Conservation (phyloP, 176 grass and related monocot genomes). For the Musa schizocarpa region DNA sequence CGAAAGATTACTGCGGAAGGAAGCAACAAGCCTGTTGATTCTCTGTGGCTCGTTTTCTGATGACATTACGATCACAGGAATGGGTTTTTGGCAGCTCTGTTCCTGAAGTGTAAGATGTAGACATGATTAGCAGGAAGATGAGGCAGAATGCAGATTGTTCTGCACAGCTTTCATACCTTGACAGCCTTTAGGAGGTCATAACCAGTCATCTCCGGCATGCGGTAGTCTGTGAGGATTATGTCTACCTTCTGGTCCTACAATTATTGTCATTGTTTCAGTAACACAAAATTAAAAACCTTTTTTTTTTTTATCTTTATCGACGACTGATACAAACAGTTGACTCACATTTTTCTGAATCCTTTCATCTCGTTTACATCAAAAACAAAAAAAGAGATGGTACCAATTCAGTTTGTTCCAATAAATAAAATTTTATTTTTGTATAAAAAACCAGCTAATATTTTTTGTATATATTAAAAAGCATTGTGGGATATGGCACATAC, state of each 20-base stretch:
- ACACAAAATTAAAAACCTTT: no score
- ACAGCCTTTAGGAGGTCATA: slow-evolving; percentile 87
- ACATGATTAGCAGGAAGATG: background rate
- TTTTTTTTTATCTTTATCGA: no score
- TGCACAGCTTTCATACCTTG: slow-evolving; percentile 36
- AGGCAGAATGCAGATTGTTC: background rate
- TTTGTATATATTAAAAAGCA: no score
- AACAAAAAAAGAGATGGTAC: no score
- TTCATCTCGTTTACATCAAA: no score
- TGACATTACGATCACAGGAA: slow-evolving; percentile 96
- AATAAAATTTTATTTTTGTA: no score
- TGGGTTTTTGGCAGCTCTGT: slow-evolving; percentile 52
- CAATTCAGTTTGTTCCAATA: no score
- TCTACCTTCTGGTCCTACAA: slow-evolving; percentile 64
- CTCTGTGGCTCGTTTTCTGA: slow-evolving; percentile 95
- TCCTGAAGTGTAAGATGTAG: slow-evolving; percentile 31
- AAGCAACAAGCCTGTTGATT: slow-evolving; percentile 59
- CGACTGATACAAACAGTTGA: no score
- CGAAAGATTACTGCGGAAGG: background rate
- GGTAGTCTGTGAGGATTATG: slow-evolving; percentile 93
- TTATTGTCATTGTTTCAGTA: no score
- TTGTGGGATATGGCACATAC: no score
- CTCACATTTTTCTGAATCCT: no score
- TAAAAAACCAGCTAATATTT: no score
- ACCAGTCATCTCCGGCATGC: slow-evolving; percentile 98